Evolutionary conservation across 176 grass and related monocot genomes (phyloP).

Genomic region (Phoenix dactylifera): DNA sequence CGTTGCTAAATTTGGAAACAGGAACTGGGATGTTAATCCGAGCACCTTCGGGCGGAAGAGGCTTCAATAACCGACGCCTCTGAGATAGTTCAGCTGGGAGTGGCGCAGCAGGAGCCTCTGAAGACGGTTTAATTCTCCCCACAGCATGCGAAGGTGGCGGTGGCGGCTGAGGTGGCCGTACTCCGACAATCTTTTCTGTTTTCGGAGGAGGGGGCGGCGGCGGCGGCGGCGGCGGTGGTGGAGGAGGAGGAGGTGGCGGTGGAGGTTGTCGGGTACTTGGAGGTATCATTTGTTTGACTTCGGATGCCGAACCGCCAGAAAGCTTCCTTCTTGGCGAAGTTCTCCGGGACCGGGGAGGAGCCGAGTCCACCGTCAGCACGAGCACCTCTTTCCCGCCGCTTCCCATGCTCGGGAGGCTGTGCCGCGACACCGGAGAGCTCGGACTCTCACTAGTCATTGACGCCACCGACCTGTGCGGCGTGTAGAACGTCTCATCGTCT

Average conservation of each 20-base stretch:
- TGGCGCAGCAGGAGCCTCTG: conserved; percentile 9
- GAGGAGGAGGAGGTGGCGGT: conserved; percentile 27
- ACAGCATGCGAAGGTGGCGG: conserved; percentile 21
- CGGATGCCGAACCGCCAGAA: conserved; percentile 48
- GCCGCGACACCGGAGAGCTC: conserved; percentile 65
- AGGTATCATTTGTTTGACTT: conserved; percentile 70
- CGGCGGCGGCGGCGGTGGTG: conserved; percentile 15
- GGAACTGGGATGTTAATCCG: conserved; percentile 57
- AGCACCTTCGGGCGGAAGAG: conserved; percentile 56
- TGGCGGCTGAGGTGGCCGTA: conserved; percentile 34
- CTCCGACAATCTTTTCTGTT: conserved; percentile 17
- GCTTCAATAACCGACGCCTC: conserved; percentile 71
- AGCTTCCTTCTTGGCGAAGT: conserved; percentile 76
- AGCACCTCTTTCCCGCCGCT: conserved; percentile 38
- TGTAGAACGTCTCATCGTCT: conserved; percentile 85
- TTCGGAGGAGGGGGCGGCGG: conserved; percentile 2
- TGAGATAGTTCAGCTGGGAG: conserved; percentile 20
- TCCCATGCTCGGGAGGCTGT: conserved; percentile 71
- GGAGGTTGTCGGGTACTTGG: conserved; percentile 22
- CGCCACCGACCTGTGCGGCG: conserved; percentile 43
- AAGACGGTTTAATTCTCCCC: conserved; percentile 16
- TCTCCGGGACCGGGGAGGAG: conserved; percentile 46
- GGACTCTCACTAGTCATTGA: conserved; percentile 46
- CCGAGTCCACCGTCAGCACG: conserved; percentile 14
- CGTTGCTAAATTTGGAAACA: conserved; percentile 26